Evolutionary conservation across 805 yeast species (phyloP), one percentile per base, ranked within the genome.

Genomic region (Lipomyces anomalus): DNA sequence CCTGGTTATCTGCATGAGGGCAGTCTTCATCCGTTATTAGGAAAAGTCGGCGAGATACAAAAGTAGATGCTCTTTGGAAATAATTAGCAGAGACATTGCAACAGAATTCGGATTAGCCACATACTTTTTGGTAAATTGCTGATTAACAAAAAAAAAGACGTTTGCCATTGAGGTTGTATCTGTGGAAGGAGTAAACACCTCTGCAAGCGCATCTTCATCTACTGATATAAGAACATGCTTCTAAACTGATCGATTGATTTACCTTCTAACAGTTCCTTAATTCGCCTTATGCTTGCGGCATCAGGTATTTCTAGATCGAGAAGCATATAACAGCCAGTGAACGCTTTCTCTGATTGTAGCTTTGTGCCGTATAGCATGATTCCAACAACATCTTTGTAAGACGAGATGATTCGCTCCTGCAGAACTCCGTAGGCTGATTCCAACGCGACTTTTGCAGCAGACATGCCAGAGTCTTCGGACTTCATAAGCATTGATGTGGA

Each of bases 321-420:
- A 65, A 51, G 26, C 63, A 49, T 30, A 4, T 33, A 21, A 28
- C 44, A 40, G 11, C 30, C 33, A 13, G 39, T 62, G 2, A 57
- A 43, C n/a, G 43, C 48, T 4, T 42, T 57, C 41, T 33, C 48
- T 50, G 43, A 61, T 41, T 63, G 54, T 23, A 63, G 65, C 22
- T 58, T 52, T 11, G 67, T 44, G 43, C 67, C 42, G 52, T 57
- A 62, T 75, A 74, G 58, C 75, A 80, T 76, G 38, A 88, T 75
- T 0, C 95, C 97, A 22, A 86, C 67, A 0, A 86, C 89, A 1
- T 90, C 82, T 37, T 71, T 69, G 1, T 88, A 85, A 32, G 76
- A 64, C 0, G 82, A 71, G 28, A 83, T 77, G 1, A 83, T 77
- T 46, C 85, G 67, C 40, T 78, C 81, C 2, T 80, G 70, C 65